phyloP scores from a whole-genome alignment of 441 rosid genomes.

The Cnidoscolus chayamansa region DNA sequence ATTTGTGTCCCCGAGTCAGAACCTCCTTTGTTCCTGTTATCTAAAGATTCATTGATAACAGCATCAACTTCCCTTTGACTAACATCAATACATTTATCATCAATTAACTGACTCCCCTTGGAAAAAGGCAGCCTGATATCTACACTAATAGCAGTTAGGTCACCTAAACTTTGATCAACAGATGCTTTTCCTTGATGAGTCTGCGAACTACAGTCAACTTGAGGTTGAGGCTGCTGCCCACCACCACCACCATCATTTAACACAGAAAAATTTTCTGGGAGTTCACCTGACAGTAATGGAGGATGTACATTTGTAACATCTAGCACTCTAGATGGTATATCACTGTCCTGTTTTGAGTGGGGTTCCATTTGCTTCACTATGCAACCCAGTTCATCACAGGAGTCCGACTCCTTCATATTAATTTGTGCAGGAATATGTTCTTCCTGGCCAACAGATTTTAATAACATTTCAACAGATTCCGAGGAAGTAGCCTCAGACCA shows the following conservation, averaged over 20 bases:
- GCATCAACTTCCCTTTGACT: conserved; percentile 31
- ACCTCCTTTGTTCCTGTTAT: conserved; percentile 35
- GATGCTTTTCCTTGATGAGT: conserved; percentile 35
- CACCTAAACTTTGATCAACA: conserved; percentile 33
- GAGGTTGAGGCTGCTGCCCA: conserved; percentile 37
- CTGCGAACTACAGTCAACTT: conserved; percentile 39
- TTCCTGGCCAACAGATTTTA: conserved; percentile 96
- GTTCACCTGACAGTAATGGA: conserved; percentile 32
- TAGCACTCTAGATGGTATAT: conserved; percentile 33
- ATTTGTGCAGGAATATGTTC: conserved; percentile 48
- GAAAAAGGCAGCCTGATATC: conserved; percentile 29
- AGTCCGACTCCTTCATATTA: conserved; percentile 50
- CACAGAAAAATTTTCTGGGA: conserved; percentile 35
- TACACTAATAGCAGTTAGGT: conserved; percentile 28
- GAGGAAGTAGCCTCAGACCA: conserved; percentile 99
- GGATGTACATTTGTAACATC: conserved; percentile 37
- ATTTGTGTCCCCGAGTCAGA: conserved; percentile 39
- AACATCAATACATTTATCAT: conserved; percentile 22
- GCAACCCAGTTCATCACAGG: conserved; percentile 75
- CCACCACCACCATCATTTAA: conserved; percentile 36
- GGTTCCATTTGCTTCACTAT: conserved; percentile 74
- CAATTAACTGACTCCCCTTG: conserved; percentile 27
- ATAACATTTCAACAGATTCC: conserved; percentile 98
- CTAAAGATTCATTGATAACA: conserved; percentile 32
- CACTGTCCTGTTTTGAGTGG: conserved; percentile 42